Evolutionary conservation across 208 protist genomes (phyloP), one percentile per base, ranked within the genome.

Genomic region (Zelonia costaricensis): DNA sequence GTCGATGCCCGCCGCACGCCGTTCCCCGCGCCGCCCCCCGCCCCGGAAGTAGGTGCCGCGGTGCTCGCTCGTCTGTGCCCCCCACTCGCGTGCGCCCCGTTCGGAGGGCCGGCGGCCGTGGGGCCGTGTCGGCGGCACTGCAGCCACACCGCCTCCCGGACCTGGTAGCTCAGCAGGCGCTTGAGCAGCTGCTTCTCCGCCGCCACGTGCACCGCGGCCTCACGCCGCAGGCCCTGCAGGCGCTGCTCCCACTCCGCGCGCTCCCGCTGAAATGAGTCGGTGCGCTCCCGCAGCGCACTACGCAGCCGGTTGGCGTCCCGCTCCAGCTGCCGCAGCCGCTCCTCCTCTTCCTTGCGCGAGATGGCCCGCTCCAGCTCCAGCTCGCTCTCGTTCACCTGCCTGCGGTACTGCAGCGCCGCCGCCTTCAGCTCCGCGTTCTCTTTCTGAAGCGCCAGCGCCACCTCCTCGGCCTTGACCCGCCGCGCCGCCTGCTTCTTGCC

Each of bases 351-450:
- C 27, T 59, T 53, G 1, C 46, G 70, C 15, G 74, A 48, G 6
- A 56, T 69, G 12, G 76, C 56, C 8, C 73, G 53, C 68, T 86
- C 79, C 28, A 79, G 55, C 28, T 72, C 64, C 16, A 92, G 49
- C 63, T 88, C 82, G 31, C 61, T 77, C 60, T 92, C 80, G 54
- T 83, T 89, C 23, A 86, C 40, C 69, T 89, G 76, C 39, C 81
- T 72, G 10, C 75, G 76, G 57, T 69, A 82, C 27, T 80, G 67
- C 55, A 84, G 57, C 31, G 81, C 33, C 13, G 42, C 64, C 10
- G 56, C 60, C 51, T 80, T 82, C 27, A 87, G 55, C 33, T 74
- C 64, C 3, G 61, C 51, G 55, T 80, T 78, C 43, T 86, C 82
- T 31, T 63, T 38, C 47, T 62, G 48, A 18, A 76, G 48, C 13